Evolutionary conservation across 2,329 filamentous ascomycete genomes (phyloP), one percentile per base, ranked within the genome.

Genomic region (Capronia epimyces): DNA sequence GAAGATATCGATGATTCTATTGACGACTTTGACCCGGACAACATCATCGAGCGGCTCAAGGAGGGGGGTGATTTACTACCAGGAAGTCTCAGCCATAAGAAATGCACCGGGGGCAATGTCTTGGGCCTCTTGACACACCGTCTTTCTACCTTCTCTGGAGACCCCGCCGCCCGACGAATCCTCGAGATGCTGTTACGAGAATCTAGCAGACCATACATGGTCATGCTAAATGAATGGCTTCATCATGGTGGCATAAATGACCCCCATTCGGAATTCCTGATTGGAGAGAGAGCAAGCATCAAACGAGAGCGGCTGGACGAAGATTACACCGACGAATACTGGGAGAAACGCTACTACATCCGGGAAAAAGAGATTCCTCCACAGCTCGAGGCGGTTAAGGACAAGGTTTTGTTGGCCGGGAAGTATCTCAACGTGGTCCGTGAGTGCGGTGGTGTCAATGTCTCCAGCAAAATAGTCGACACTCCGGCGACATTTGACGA

Each of bases 291-390:
- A 62, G 94, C 91, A 69, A 95, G 90, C 64, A 96, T 98, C 62
- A 85, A 86, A 52, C 81, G 93, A 34, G 93, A 97, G 66, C 80
- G 87, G 52, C 74, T 98, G 2, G 89, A 97, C 64, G 85, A 95
- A 65, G 93, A 98, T 67, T 98, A 97, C 64, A 98, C 91, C 0
- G 93, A 98, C 67, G 93, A 98, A 64, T 98, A 98, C 68, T 98
- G 93, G 93, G 93, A 98, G 67, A 89, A 95, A 64, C 80, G 93
- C 57, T 98, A 98, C 66, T 97, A 93, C 3, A 86, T 98, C 56
- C 84, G 93, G 52, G 89, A 95, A 55, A 83, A 88, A 43, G 87
- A 95, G 53, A 84, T 97, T 1, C 93, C 93, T 2, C 90, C 91
- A 7, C 93, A 98, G 65, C 79, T 98, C 3, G 86, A 93, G 65